Evolutionary conservation across 1,284 basidiomycete genomes (phyloP).

Genomic region (Phaffia rhodozyma): DNA sequence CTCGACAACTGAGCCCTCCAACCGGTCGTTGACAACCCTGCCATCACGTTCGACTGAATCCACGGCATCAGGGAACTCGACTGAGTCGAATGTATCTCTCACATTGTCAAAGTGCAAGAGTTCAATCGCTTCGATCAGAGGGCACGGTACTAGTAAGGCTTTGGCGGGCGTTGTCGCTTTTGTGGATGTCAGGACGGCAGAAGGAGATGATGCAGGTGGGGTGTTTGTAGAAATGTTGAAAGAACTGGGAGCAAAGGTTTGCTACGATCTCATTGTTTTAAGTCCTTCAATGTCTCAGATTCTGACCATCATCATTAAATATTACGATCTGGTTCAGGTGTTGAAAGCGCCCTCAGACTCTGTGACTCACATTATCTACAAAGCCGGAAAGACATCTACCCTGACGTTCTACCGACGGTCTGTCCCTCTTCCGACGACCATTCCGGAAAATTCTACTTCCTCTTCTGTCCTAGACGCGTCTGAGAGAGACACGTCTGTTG

Average conservation of each 20-base stretch:
- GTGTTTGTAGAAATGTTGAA: slow-evolving; percentile 75
- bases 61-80: background rate
- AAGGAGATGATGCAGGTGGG: slow-evolving; percentile 72
- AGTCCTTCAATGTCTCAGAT: background rate
- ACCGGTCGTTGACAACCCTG: background rate
- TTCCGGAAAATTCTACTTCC: slow-evolving; percentile 30
- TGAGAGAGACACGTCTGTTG: background rate
- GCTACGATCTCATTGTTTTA: slow-evolving; percentile 22
- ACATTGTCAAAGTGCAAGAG: slow-evolving; percentile 13
- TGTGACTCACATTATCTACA: slow-evolving; percentile 82
- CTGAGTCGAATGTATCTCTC: slow-evolving; percentile 2
- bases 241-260: slow-evolving; percentile 67
- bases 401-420: slow-evolving; percentile 55
- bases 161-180: slow-evolving; percentile 70
- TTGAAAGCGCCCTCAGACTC: slow-evolving; percentile 37
- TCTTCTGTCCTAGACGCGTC: slow-evolving; percentile 30
- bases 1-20: background rate
- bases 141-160: background rate
- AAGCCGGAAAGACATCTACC: slow-evolving; percentile 68
- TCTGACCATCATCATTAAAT: slow-evolving; percentile 9
- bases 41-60: background rate
- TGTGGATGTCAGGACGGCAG: slow-evolving; percentile 76
- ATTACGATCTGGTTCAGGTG: slow-evolving; percentile 44
- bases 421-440: background rate
- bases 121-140: slow-evolving; percentile 7